Evolutionary conservation across 2,329 filamentous ascomycete genomes (phyloP).

Genomic region (Fusarium mundagurra): DNA sequence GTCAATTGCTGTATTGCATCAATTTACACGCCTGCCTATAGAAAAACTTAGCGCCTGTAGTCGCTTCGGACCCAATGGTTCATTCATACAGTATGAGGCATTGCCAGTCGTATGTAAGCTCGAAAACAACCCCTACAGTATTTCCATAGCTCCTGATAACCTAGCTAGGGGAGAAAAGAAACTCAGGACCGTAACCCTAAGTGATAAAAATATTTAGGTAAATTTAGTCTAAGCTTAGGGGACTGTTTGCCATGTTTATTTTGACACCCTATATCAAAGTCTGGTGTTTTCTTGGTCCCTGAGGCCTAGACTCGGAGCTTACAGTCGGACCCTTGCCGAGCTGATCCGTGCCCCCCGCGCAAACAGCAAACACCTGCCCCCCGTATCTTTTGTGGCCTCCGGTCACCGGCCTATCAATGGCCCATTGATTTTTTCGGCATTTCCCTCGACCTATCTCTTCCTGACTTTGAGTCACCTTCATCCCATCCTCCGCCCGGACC

Average conservation of each 20-base stretch:
- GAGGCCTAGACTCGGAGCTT: slow-evolving; percentile 15
- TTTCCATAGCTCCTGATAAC: not conserved
- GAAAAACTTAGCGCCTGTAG: too few species aligned
- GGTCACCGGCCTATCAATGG: slow-evolving; percentile 41
- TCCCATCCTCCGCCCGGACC: slow-evolving; percentile 9
- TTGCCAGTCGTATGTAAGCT: not conserved
- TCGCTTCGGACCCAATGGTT: too few species aligned
- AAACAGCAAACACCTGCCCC: not conserved
- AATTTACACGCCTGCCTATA: not conserved
- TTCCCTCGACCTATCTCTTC: slow-evolving; percentile 26
- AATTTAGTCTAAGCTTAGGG: too few species aligned
- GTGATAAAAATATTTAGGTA: too few species aligned
- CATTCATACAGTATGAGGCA: not conserved
- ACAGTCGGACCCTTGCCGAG: slow-evolving; percentile 23
- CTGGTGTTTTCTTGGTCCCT: too few species aligned
- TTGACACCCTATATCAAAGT: too few species aligned
- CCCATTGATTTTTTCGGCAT: slow-evolving; percentile 43
- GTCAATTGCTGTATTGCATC: not conserved
- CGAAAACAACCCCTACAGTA: too few species aligned
- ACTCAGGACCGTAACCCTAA: too few species aligned
- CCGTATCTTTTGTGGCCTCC: slow-evolving; percentile 31
- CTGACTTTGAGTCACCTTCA: slow-evolving; percentile 39
- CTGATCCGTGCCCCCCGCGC: slow-evolving; percentile 40
- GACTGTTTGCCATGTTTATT: too few species aligned
- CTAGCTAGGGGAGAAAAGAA: too few species aligned